Base-by-base conservation (phyloP, 495 filamentous ascomycete genomes). In the Penicillium riverlandense region DNA sequence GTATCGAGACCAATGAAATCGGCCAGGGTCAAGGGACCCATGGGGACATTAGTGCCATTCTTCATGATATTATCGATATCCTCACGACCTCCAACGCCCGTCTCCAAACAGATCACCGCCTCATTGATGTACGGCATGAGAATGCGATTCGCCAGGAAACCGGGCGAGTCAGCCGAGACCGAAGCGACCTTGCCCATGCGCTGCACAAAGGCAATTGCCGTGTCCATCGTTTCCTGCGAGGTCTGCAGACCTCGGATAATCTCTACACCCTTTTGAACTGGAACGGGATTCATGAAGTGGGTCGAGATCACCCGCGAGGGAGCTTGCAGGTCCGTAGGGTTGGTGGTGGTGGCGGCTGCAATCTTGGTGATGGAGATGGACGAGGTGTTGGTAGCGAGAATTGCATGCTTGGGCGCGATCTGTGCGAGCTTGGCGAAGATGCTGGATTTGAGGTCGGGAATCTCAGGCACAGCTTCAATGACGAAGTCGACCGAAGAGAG, bases 91-190 rank as follows among this genome's bases (percentile, higher is more conserved):
- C 94, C 92, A 2, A 99, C 79, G 2, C 87, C 87, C 1, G 92
- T 97, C 62, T 99, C 92, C 7, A 99, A 71, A 65, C 92, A 99
- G 46, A 96, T 95, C 32, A 99, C 74, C 2, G 92, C 92, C 69
- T 99, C 92, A 62, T 99, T 99, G 70, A 99, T 95, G 61, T 99
- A 99, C 0, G 92, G 92, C 92, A 99, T 96, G 49, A 99, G 69
- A 40, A 99, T 97, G 9, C 92, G 76, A 56, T 99, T 99, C 11
- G 92, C 94, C 3, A 99, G 69, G 71, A 99, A 99, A 2, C 92
- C 92, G 1, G 92, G 92, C 1, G 86, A 80, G 61, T 99, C 92
- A 36, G 84, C 86, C 15, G 86, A 92, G 31, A 84, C 74, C 2
- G 88, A 90, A 7, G 90, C 72, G 41, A 96, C 79, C 71, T 99